Conservation (phyloP, 805 yeast species). For the Nakazawaea ishiwadae region DNA sequence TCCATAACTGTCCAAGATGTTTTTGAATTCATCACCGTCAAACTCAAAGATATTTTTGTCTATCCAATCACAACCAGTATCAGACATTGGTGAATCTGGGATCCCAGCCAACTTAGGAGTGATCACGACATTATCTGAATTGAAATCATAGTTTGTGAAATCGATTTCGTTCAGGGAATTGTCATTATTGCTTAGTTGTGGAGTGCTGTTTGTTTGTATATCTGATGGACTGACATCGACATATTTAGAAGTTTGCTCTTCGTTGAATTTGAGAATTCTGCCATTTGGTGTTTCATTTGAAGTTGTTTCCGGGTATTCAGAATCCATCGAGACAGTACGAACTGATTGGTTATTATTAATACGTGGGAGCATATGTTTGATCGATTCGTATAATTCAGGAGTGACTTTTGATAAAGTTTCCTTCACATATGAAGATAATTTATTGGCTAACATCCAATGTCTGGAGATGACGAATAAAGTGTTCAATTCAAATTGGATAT, state of each 20-base stretch:
- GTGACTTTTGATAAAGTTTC: conserved; percentile 39
- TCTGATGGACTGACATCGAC: neutral
- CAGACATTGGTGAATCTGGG: conserved; percentile 26
- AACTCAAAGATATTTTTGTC: conserved; percentile 41
- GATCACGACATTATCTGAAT: conserved; percentile 16
- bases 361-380: conserved; percentile 28
- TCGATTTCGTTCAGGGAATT: conserved; percentile 21
- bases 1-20: conserved; percentile 3
- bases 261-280: conserved; percentile 2
- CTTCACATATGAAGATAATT: conserved; percentile 39
- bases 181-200: conserved; percentile 4
- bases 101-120: neutral
- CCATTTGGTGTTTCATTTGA: neutral
- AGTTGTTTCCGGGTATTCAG: neutral
- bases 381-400: conserved; percentile 34
- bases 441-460: conserved; percentile 48
- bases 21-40: conserved; percentile 23
- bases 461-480: conserved; percentile 44
- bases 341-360: neutral
- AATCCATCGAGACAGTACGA: neutral
- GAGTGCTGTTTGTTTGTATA: neutral
- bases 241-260: neutral
- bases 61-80: conserved; percentile 57
- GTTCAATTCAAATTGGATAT: conserved; percentile 42
- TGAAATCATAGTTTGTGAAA: conserved; percentile 19